Evolutionary conservation across 495 filamentous ascomycete genomes (phyloP).

Genomic region (Aspergillus nidulans): DNA sequence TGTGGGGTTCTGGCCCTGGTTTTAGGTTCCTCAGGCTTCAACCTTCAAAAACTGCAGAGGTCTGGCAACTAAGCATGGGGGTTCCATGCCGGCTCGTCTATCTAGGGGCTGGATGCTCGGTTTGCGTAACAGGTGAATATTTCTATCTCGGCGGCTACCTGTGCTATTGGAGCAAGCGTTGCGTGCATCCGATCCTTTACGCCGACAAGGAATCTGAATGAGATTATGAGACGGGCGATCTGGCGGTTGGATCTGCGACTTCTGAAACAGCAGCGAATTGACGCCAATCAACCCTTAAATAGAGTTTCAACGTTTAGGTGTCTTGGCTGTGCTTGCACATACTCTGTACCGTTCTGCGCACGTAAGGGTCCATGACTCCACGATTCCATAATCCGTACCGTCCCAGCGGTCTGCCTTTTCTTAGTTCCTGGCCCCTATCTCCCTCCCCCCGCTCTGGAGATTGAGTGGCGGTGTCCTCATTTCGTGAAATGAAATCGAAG

Average conservation of each 20-base stretch:
- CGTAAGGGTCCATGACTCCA: slow-evolving; percentile 8
- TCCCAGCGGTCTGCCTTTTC: not conserved
- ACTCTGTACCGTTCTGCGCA: not conserved
- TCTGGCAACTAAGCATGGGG: slow-evolving; percentile 12
- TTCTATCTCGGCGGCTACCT: not conserved
- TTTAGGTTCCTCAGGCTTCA: slow-evolving; percentile 1
- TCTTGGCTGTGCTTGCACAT: not conserved
- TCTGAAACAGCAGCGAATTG: not conserved
- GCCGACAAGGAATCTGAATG: not conserved
- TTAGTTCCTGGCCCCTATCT: not conserved
- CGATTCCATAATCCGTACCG: not conserved
- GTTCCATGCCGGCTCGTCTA: not conserved
- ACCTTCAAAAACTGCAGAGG: slow-evolving; percentile 3
- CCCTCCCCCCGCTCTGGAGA: too few species aligned
- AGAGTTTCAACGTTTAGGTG: not conserved
- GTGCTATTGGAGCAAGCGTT: not conserved
- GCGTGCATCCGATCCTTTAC: not conserved
- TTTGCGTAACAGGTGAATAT: not conserved
- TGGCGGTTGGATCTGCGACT: slow-evolving; percentile 1
- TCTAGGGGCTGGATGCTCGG: not conserved
- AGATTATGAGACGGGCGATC: not conserved
- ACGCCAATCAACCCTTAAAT: not conserved
- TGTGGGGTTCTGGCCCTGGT: slow-evolving; percentile 22
- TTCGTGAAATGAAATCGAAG: slow-evolving; percentile 7
- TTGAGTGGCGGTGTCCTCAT: not conserved